These are phyloP conservation scores for Akanthomyces muscarius DNA, from an alignment of 2,329 filamentous ascomycete genomes.

Conservation along the genomic window DNA sequence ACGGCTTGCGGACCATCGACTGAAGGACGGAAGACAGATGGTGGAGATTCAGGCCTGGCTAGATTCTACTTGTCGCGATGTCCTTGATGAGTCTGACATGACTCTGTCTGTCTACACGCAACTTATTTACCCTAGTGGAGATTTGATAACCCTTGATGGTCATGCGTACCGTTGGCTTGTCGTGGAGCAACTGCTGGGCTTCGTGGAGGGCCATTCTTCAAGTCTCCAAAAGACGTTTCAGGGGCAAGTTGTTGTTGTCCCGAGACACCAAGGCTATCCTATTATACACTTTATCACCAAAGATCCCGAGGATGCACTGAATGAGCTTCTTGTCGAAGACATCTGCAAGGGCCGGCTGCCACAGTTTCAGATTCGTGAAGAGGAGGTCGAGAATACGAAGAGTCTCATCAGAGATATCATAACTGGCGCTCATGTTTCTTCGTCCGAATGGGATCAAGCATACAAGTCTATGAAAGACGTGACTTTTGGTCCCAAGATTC, in stretches of 20 bases:
- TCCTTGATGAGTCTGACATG: slow-evolving; percentile 62
- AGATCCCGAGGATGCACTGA: slow-evolving; percentile 43
- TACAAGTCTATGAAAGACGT: slow-evolving; percentile 30
- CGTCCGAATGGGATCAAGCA: background rate
- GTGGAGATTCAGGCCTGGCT: slow-evolving; percentile 49
- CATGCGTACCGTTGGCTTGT: slow-evolving; percentile 50
- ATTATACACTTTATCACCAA: slow-evolving; percentile 51
- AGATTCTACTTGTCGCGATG: slow-evolving; percentile 47
- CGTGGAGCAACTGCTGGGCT: slow-evolving; percentile 36
- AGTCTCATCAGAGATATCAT: background rate
- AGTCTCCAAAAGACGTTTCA: slow-evolving; percentile 37
- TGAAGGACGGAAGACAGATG: slow-evolving; percentile 43
- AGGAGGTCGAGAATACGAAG: background rate
- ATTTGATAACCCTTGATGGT: slow-evolving; percentile 46
- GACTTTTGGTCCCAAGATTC: slow-evolving; percentile 26
- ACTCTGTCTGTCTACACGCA: slow-evolving; percentile 52
- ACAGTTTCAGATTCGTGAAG: slow-evolving; percentile 18
- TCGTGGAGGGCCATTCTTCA: slow-evolving; percentile 37
- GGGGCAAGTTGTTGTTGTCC: slow-evolving; percentile 20
- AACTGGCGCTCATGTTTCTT: background rate
- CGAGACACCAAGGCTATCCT: slow-evolving; percentile 44
- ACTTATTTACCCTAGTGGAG: slow-evolving; percentile 53
- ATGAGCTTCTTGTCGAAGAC: slow-evolving; percentile 36
- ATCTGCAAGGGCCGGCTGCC: slow-evolving; percentile 32
- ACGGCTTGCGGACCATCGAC: slow-evolving; percentile 44